Conservation (phyloP, 345 rosid species). For the Heritiera fomes region DNA sequence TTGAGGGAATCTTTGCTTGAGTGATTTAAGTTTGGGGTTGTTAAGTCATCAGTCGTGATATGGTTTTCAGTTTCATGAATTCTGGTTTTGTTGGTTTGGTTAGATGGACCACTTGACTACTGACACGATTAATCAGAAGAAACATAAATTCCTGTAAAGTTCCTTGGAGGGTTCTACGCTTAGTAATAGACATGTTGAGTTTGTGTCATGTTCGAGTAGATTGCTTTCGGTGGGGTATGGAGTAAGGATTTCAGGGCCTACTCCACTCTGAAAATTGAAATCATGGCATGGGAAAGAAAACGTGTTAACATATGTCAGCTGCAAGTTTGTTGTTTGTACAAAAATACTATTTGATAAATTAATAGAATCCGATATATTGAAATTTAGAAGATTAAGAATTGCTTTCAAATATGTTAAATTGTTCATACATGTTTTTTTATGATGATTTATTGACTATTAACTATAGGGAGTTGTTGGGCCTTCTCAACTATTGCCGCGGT, state of each 20-base stretch:
- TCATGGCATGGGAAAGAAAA: not conserved
- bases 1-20: slow-evolving; percentile 4
- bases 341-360: not conserved
- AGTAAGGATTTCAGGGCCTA: not conserved
- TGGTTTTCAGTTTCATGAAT: not conserved
- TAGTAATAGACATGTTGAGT: not conserved
- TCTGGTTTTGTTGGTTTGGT: not conserved
- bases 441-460: not conserved
- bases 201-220: not conserved
- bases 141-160: not conserved
- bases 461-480: slow-evolving; percentile 98
- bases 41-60: not conserved
- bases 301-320: not conserved
- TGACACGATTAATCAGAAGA: not conserved
- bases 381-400: slow-evolving; percentile 1
- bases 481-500: slow-evolving; percentile 86
- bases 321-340: not conserved
- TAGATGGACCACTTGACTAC: not conserved
- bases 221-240: not conserved
- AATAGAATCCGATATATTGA: not conserved
- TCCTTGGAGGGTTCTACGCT: not conserved
- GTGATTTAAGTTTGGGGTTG: not conserved
- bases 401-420: not conserved
- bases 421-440: not conserved
- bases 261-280: not conserved